Percentiles rank a stretch among this genome's conserved stretches.
Conservation (phyloP, 805 yeast species). For the Barnettozyma sucrosica region DNA sequence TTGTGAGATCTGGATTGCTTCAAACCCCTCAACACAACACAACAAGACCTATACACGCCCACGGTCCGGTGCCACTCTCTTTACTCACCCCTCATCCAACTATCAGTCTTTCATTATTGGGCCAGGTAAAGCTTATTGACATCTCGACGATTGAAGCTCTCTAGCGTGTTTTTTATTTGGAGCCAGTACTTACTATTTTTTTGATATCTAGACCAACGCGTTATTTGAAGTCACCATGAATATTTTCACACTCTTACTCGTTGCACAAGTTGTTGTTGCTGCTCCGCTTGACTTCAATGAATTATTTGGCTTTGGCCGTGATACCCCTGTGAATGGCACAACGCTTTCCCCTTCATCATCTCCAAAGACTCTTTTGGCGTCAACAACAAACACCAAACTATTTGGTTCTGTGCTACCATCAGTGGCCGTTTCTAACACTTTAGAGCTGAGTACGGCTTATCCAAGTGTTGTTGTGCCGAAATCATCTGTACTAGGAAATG, state of each 20-base stretch:
- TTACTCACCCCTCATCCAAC: not conserved
- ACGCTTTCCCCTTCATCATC: not conserved
- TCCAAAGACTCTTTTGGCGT: not conserved
- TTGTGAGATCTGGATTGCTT: not conserved
- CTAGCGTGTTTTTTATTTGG: not conserved
- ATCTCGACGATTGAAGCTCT: not conserved
- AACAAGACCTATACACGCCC: not conserved
- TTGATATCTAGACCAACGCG: too few species aligned
- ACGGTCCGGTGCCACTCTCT: not conserved
- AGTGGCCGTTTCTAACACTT: not conserved
- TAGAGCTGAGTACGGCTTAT: not conserved
- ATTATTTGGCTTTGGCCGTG: not conserved
- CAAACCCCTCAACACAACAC: not conserved
- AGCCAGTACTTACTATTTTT: too few species aligned
- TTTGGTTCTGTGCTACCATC: not conserved
- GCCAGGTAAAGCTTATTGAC: not conserved
- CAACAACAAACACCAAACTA: not conserved
- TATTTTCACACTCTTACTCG: not conserved
- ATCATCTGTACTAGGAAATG: not conserved
- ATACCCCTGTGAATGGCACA: not conserved
- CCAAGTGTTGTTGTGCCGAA: not conserved
- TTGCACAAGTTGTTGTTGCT: not conserved
- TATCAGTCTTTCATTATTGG: not conserved
- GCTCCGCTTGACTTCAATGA: not conserved
- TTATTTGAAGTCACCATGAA: not conserved